phyloP scores from a whole-genome alignment of 805 yeast species.

The Jamesozyma hellenica region DNA sequence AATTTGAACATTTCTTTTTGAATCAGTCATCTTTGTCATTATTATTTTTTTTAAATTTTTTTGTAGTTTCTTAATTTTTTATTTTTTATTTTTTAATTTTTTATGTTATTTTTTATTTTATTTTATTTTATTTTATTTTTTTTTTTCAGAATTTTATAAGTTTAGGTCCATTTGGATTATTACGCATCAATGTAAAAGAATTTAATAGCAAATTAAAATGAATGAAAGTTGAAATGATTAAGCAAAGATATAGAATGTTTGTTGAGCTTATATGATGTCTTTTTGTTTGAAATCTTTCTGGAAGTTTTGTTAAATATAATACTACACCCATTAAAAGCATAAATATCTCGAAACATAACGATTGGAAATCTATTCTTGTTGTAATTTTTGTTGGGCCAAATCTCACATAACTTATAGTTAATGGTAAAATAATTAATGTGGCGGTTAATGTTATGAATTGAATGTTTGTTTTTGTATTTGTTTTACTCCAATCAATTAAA shows the following conservation, averaged over 20 bases:
- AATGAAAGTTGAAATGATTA: conserved; percentile 58
- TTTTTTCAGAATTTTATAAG: conserved; percentile 8
- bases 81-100: neutral
- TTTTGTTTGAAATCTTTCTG: conserved; percentile 46
- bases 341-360: conserved; percentile 53
- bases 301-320: conserved; percentile 61
- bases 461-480: conserved; percentile 45
- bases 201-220: conserved; percentile 56
- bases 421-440: conserved; percentile 64
- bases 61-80: neutral
- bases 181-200: conserved; percentile 35
- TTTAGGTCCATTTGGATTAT: conserved; percentile 18
- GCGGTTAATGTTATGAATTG: conserved; percentile 52
- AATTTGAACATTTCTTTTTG: conserved; percentile 41
- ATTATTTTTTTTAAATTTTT: neutral
- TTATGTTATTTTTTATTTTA: neutral
- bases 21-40: neutral
- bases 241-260: conserved; percentile 64
- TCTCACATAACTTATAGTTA: conserved; percentile 36
- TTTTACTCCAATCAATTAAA: conserved; percentile 38
- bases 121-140: neutral
- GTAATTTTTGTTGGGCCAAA: conserved; percentile 42
- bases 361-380: conserved; percentile 42
- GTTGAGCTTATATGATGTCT: conserved; percentile 39
- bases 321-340: conserved; percentile 65